Base-by-base conservation (phyloP, 2,329 filamentous ascomycete species). In the Colletotrichum ledebouriae region DNA sequence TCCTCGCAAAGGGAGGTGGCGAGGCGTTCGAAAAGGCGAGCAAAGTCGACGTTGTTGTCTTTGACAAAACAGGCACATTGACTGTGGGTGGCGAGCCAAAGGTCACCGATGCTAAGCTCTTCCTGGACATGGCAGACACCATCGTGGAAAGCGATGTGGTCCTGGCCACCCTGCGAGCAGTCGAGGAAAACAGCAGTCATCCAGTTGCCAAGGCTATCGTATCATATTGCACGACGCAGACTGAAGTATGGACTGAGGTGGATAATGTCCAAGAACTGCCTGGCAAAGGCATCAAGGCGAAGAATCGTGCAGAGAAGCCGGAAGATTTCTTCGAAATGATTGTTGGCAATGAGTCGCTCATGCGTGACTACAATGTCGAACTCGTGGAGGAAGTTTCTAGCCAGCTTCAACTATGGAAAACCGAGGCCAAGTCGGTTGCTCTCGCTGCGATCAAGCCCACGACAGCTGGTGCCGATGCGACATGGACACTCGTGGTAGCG, bases 31-130 rank as follows among this genome's bases (percentile, higher is more conserved):
- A 95, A 77, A 93, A 94, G 80, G 93, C 93, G 4, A 94, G 92
- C 76, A 87, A 87, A 11, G 85, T 94, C 50, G 89, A 94, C 76
- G 91, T 90, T 59, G 89, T 96, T 44, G 91, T 96, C 1, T 96
- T 97, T 76, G 93, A 97, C 84, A 96, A 97, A 83, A 97, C 93
- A 0, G 93, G 93, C 1, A 97, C 93, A 0, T 81, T 97, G 66
- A 96, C 93, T 0, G 82, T 91, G 73, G 83, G 92, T 4, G 92
- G 91, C 6, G 89, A 93, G 71, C 92, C 92, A 0, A 87, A 83
- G 33, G 89, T 95, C 22, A 92, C 88, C 0, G 85, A 89, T 71
- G 81, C 80, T 11, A 73, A 78, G 46, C 59, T 86, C 3, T 83
- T 82, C 49, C 77, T 78, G 0, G 78, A 78, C 44, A 73, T 73